Conservation (phyloP, 2,329 filamentous ascomycete genomes). For the Penicillium brasilianum region DNA sequence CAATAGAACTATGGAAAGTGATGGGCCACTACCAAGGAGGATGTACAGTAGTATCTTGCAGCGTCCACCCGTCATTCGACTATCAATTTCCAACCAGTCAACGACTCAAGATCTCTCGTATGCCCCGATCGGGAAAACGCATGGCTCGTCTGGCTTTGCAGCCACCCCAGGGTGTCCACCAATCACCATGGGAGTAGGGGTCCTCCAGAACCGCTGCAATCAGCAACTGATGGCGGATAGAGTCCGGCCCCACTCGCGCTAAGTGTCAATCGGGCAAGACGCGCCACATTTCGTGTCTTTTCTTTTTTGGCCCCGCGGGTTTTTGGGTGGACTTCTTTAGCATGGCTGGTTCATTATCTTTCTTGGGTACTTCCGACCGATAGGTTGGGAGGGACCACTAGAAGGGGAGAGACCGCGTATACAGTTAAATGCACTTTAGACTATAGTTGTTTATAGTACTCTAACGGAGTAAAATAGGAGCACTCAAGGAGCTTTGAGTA, state of each 20-base stretch:
- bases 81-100: too few relatives aligned
- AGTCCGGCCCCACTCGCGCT: conserved; percentile 7
- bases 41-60: too few relatives aligned
- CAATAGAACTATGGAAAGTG: neutral
- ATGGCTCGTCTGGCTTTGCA: conserved; percentile 18
- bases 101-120: neutral
- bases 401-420: too few relatives aligned
- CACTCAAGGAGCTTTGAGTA: too few relatives aligned
- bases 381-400: too few relatives aligned
- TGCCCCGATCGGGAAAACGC: conserved; percentile 28
- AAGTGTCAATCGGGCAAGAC: conserved; percentile 19
- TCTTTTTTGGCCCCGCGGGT: neutral
- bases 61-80: too few relatives aligned
- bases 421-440: neutral
- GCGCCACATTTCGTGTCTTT: conserved; percentile 4
- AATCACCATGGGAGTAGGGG: neutral
- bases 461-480: too few relatives aligned
- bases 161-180: neutral
- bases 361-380: too few relatives aligned
- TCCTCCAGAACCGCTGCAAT: neutral
- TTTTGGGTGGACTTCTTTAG: neutral
- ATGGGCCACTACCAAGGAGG: too few relatives aligned
- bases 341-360: too few relatives aligned
- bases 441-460: too few relatives aligned
- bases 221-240: neutral